Base-by-base conservation (phyloP, 169 alveolate species). In the Theileria annulata region DNA sequence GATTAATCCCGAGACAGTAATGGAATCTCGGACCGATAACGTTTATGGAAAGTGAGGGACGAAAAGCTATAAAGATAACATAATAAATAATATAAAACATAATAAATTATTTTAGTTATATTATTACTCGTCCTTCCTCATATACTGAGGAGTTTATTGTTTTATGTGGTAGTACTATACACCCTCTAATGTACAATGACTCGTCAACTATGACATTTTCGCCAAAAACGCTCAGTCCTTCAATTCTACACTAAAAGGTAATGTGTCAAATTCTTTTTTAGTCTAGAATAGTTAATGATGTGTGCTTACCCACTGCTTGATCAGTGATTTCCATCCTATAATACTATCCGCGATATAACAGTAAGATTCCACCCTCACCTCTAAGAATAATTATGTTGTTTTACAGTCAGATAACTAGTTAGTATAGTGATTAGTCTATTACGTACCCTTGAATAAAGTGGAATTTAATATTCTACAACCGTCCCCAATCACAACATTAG, bases 381-480 rank as follows among this genome's bases (percentile, higher is more conserved):
- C 88, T 80, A 63, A 9, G 33, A 5, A 2, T n/a, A 42, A 3
- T 49, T 19, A 19, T 8, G 17, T 15, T 17, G 23, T 23, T 10
- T 35, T 28, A 0, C 10, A 27, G 15, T 42, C 3, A 42, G 15
- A 10, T 42, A 42, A 42, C 15, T 42, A 42, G 51, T 42, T 42
- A 42, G 13, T 42, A 13, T 56, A 12, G 27, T 56, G 66, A 25
- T 19, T 21, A 21, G n/a, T 56, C n/a, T 56, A 12, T 25, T 27
- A 25, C 71, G 0, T 89, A 77, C 94, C 94, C 19, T 86, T 92
- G 77, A 97, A 76, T 48, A 96, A 91, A 48, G 95, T 90, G 47
- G 97, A 73, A 68, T 94, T 89, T 64, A 87, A 84, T 12, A 96
- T 93, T 66, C 99, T 90, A 47, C 94, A 94, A 21, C 99, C 99